Conservation (phyloP, 768 basidiomycete genomes). For the Boletus barrowsii region DNA sequence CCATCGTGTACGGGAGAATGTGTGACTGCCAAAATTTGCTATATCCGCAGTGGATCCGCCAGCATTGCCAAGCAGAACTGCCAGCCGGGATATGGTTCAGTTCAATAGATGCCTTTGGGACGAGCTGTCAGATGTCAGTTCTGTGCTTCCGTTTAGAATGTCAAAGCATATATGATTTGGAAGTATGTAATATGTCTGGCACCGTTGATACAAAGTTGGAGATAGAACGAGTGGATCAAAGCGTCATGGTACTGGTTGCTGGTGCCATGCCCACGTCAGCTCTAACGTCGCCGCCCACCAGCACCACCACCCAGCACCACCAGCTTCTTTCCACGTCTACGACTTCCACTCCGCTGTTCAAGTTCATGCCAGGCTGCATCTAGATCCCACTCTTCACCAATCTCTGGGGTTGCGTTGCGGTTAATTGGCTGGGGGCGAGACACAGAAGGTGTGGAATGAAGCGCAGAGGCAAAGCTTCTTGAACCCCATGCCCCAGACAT, state of each 20-base stretch:
- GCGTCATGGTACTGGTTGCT: not conserved
- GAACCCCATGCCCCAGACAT: slow-evolving; percentile 69
- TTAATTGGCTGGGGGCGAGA: slow-evolving; percentile 42
- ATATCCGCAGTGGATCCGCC: slow-evolving; percentile 72
- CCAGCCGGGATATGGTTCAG: slow-evolving; percentile 59
- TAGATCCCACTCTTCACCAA: slow-evolving; percentile 70
- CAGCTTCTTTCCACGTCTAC: slow-evolving; percentile 59
- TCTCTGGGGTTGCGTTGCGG: slow-evolving; percentile 26
- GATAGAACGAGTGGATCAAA: not conserved
- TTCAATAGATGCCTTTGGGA: slow-evolving; percentile 35
- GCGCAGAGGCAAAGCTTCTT: slow-evolving; percentile 78
- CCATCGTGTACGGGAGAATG: slow-evolving; percentile 60
- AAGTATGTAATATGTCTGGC: slow-evolving; percentile 6
- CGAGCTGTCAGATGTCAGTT: not conserved
- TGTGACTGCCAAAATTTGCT: slow-evolving; percentile 66
- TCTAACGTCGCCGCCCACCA: slow-evolving; percentile 46
- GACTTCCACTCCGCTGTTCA: slow-evolving; percentile 54
- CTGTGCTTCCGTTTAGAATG: not conserved
- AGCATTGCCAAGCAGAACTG: slow-evolving; percentile 61
- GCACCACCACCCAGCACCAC: slow-evolving; percentile 71
- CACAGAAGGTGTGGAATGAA: slow-evolving; percentile 50
- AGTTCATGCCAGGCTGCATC: slow-evolving; percentile 81
- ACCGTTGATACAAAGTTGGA: slow-evolving; percentile 12
- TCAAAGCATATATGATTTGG: not conserved
- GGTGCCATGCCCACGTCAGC: not conserved